Evolutionary conservation across 176 grass and related monocot genomes (phyloP).

Genomic region (Otatea glauca): DNA sequence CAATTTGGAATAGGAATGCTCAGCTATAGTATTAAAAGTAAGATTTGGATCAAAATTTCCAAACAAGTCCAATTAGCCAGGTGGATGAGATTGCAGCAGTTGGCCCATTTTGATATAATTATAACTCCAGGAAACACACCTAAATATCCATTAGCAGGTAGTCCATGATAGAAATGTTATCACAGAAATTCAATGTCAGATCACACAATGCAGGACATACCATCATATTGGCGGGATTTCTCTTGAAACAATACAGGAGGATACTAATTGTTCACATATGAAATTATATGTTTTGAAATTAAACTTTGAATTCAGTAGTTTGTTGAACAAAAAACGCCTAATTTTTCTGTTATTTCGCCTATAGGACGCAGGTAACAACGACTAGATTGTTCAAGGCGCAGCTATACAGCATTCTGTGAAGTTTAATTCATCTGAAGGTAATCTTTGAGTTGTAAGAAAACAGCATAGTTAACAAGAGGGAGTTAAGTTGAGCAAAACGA

Average conservation of each 20-base stretch:
- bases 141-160: background rate
- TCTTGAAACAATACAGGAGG: slow-evolving; percentile 1
- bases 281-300: slow-evolving; percentile 14
- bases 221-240: background rate
- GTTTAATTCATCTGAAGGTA: background rate
- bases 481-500: slow-evolving; percentile 12
- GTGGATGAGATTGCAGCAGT: background rate
- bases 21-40: background rate
- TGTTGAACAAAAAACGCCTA: background rate
- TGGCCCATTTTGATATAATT: slow-evolving; percentile 1
- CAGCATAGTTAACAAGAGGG: background rate
- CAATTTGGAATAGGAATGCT: background rate
- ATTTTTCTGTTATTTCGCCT: background rate
- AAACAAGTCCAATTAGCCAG: background rate
- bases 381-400: background rate
- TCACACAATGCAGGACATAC: slow-evolving; percentile 5
- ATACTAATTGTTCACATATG: background rate
- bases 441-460: background rate
- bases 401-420: background rate
- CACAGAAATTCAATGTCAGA: background rate
- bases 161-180: slow-evolving; percentile 1
- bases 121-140: background rate
- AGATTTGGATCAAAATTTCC: background rate
- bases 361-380: background rate
- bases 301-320: background rate